Evolutionary conservation across 2,329 filamentous ascomycete genomes (phyloP), one percentile per base, ranked within the genome.

Genomic region (Trichophyton rubrum): DNA sequence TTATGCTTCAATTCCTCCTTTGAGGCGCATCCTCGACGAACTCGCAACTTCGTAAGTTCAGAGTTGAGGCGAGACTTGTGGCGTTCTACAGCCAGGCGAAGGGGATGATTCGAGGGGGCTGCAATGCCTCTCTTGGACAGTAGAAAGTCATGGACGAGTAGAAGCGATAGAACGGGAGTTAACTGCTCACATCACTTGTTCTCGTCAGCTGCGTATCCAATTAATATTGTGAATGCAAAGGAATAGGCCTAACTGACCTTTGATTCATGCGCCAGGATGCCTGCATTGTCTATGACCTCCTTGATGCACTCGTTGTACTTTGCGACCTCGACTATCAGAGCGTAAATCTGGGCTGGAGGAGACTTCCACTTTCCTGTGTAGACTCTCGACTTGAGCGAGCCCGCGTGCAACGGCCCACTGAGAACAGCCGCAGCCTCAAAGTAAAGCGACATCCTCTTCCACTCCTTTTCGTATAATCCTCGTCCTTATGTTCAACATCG

Each of bases 241-340:
- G 11, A 55, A 2, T n/a, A 35, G 9, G 7, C 11, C n/a, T 20
- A 13, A 65, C 75, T 66, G 72, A 93, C 91, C 84, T 95, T 96
- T 65, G 84, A 86, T 77, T 99, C 93, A 8, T 85, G 75, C n/a
- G 81, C 80, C 40, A 97, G 76, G 40, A 97, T 76, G 2, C 84
- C 86, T 0, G 90, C 82, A 65, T 81, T 84, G 67, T 96, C 90
- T 69, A 99, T 84, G n/a, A 96, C 86, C 69, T 96, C 90, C 68
- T 90, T 90, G 56, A 99, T 76, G 2, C 96, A 80, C 2, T 79
- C 72, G 67, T 91, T 93, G 89, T 92, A 96, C 84, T 96, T 97
- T 66, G 87, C 85, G 1, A 89, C 85, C 74, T 97, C 91, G 22
- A 87, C 82, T 22, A 90, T 87, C 40, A 99, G 78, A 7, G 93